phyloP scores from a whole-genome alignment of 1,284 basidiomycete species.

The Neolentinus lepideus region DNA sequence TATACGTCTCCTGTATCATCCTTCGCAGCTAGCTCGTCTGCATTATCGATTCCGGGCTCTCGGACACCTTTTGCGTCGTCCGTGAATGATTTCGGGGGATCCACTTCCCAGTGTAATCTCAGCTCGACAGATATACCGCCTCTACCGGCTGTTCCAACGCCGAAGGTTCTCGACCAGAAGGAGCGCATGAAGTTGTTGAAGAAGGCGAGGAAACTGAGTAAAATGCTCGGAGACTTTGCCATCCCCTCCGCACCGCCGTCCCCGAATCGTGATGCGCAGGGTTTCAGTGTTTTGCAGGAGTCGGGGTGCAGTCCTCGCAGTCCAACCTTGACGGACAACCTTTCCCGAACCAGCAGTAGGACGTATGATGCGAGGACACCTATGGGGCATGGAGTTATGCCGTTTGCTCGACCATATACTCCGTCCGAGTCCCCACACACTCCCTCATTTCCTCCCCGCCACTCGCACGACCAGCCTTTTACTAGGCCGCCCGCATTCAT shows the following conservation, averaged over 20 bases:
- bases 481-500: background rate
- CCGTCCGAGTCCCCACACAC: background rate
- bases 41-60: background rate
- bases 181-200: conserved; percentile 32
- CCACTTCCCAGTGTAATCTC: conserved; percentile 3
- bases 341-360: background rate
- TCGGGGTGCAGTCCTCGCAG: background rate
- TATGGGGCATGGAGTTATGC: background rate
- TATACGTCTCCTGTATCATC: background rate
- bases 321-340: background rate
- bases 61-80: background rate
- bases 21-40: background rate
- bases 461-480: background rate
- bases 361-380: background rate
- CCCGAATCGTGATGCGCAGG: background rate
- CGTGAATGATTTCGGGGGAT: background rate
- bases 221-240: conserved; percentile 31
- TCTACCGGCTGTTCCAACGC: conserved; percentile 19
- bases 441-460: background rate
- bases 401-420: background rate
- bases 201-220: conserved; percentile 35
- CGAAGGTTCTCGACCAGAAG: conserved; percentile 25
- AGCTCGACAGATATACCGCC: conserved; percentile 5
- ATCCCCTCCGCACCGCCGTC: conserved; percentile 10
- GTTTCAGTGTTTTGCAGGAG: background rate